Base-by-base conservation (phyloP, 371 early-diverging fungal genomes). In the Massospora cicadina region DNA sequence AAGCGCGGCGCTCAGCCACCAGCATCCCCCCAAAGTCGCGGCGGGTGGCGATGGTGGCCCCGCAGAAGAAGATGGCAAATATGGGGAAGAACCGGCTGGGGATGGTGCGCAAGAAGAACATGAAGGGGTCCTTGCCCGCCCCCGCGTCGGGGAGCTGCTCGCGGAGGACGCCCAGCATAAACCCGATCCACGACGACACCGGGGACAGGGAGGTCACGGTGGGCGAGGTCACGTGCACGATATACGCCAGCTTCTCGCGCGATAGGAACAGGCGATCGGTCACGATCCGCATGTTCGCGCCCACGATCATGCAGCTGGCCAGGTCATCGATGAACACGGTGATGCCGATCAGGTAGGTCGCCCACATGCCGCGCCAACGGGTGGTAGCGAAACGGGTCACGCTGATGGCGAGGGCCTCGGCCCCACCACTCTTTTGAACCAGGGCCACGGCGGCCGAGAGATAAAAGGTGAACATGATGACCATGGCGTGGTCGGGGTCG, bases 181-280 rank as follows among this genome's bases (percentile, higher is more conserved):
- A 65, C 29, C 65, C 65, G 3, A 65, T 59, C 65, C 65, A 65
- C 12, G 65, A 65, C 1, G 59, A 58, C 10, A 65, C 53, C 5
- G 65, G 65, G 0, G 59, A 31, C 21, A 65, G 17, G 3, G 65
- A 65, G n/a, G 65, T 25, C 1, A 58, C 25, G 1, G 59, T 32
- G n/a, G 65, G 32, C 27, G 65, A 65, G 53, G 65, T 65, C 17
- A 54, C 65, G 54, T 65, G 65, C 3, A 65, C 65, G 12, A 65
- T 58, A 31, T 58, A 65, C 2, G 59, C 59, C 43, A 65, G 28
- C 43, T 65, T 65, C 53, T 65, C 65, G 1, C 33, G 24, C 28
- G 33, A 33, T 13, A 65, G 28, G 17, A 7, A 27, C 25, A 65
- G 25, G 5, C 29, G 29, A 59, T 65, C 65, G 21, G 65, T 58